Percentiles rank a stretch among this genome's conserved stretches.
Conservation (phyloP, 352 stramenopile genomes). For the Phytophthora litchii region DNA sequence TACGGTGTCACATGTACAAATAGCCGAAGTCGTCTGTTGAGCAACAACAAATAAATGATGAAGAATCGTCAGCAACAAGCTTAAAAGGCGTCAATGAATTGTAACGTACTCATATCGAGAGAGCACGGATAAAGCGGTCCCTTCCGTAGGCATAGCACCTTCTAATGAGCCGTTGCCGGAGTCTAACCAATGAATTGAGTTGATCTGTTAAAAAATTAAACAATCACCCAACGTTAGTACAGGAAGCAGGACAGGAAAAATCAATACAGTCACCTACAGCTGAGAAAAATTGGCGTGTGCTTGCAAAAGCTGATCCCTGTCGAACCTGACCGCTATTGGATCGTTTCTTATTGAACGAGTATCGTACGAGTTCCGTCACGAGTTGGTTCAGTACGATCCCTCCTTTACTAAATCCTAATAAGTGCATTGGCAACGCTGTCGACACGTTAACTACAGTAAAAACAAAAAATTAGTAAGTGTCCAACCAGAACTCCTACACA, state of each 20-base stretch:
- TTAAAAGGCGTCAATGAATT: too few species aligned
- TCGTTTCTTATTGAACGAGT: conserved; percentile 45
- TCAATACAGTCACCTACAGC: conserved; percentile 23
- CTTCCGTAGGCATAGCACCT: conserved; percentile 44
- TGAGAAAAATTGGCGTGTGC: conserved; percentile 46
- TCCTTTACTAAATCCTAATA: conserved; percentile 76
- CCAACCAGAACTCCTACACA: conserved; percentile 3
- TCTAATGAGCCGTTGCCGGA: conserved; percentile 57
- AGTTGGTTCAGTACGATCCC: conserved; percentile 73
- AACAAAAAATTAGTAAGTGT: conserved; percentile 1
- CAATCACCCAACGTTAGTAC: neutral
- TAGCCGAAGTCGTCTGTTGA: conserved; percentile 39
- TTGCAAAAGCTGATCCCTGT: conserved; percentile 40
- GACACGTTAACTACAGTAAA: conserved; percentile 43
- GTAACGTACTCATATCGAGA: conserved; percentile 36
- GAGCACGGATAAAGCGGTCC: conserved; percentile 42
- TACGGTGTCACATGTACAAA: conserved; percentile 75
- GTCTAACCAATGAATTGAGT: conserved; percentile 73
- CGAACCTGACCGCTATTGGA: conserved; percentile 35
- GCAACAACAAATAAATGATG: neutral
- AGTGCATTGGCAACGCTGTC: conserved; percentile 55
- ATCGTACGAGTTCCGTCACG: conserved; percentile 61
- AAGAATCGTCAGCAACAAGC: too few species aligned
- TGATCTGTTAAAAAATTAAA: conserved; percentile 31
- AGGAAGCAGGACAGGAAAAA: neutral